phyloP scores from a whole-genome alignment of 2,329 filamentous ascomycete genomes.

The Phyllosticta citribraziliensis region DNA sequence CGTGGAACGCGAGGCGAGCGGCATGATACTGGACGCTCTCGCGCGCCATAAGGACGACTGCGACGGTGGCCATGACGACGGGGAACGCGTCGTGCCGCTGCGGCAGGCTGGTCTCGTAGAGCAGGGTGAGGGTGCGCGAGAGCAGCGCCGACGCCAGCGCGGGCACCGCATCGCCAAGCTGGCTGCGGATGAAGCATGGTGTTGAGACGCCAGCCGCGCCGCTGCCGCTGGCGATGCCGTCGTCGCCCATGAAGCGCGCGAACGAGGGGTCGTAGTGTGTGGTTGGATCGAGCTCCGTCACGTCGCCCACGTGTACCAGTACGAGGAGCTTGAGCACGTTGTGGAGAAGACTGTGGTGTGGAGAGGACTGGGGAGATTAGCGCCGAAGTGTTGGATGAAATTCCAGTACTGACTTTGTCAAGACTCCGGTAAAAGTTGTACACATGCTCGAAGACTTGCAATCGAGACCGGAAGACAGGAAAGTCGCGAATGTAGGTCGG shows the following conservation, averaged over 20 bases:
- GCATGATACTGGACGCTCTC: conserved; percentile 31
- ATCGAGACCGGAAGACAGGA: conserved; percentile 23
- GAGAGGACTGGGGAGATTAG: conserved; percentile 13
- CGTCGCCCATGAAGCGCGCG: conserved; percentile 6
- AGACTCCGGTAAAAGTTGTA: conserved; percentile 20
- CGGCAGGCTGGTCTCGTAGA: conserved; percentile 23
- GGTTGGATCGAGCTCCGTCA: conserved; percentile 20
- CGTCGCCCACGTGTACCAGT: conserved; percentile 29
- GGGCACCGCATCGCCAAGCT: conserved; percentile 28
- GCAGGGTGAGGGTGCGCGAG: conserved; percentile 21
- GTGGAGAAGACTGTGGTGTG: conserved; percentile 19
- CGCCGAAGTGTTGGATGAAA: conserved; percentile 1
- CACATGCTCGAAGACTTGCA: conserved; percentile 24
- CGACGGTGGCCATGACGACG: conserved; percentile 22
- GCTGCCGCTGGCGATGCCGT: conserved; percentile 9
- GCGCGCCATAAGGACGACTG: conserved; percentile 27
- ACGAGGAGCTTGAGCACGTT: conserved; percentile 29
- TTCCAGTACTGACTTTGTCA: not conserved
- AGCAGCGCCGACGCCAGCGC: conserved; percentile 22
- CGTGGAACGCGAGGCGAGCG: conserved; percentile 26
- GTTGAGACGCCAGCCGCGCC: conserved; percentile 16
- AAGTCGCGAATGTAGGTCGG: conserved; percentile 23
- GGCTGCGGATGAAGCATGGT: conserved; percentile 30
- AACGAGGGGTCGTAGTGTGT: conserved; percentile 8
- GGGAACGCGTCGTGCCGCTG: conserved; percentile 25